Percentiles rank a stretch among this genome's conserved stretches.
These are phyloP conservation scores for Dothideomycetes sp. DNA, from an alignment of 2,329 filamentous ascomycete genomes.

Conservation along the genomic window DNA sequence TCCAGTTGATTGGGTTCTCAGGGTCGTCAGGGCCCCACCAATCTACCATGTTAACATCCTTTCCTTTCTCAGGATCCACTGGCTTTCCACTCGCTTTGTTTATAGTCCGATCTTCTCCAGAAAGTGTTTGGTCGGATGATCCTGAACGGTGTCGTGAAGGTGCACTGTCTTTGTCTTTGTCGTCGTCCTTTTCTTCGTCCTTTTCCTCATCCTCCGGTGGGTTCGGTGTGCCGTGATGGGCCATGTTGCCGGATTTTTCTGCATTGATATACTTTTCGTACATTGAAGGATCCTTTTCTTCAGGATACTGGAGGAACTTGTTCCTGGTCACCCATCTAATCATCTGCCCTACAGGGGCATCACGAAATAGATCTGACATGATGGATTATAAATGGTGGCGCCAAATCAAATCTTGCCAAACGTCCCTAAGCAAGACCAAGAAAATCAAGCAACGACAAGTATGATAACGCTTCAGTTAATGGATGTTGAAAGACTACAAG, in stretches of 20 bases:
- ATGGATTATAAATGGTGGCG: not conserved
- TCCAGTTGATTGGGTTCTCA: conserved; percentile 32
- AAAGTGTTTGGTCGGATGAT: conserved; percentile 8
- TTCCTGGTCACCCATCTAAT: conserved; percentile 32
- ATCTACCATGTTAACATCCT: conserved; percentile 40
- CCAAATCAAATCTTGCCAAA: not conserved
- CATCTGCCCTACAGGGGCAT: conserved; percentile 33
- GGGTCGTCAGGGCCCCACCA: conserved; percentile 44
- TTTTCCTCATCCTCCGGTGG: conserved; percentile 22
- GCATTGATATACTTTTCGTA: conserved; percentile 42
- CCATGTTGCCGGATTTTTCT: conserved; percentile 42
- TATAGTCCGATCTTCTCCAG: conserved; percentile 21
- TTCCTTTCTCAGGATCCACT: conserved; percentile 45
- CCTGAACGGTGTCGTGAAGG: not conserved
- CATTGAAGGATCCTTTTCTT: conserved; percentile 39
- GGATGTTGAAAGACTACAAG: too few relatives aligned
- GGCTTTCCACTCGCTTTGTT: conserved; percentile 34
- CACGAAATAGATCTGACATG: conserved; percentile 32
- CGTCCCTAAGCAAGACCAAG: too few relatives aligned
- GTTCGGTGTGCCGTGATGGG: conserved; percentile 35
- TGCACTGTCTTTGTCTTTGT: conserved; percentile 11
- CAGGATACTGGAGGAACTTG: conserved; percentile 34
- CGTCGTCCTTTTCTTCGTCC: conserved; percentile 13
- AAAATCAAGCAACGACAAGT: not conserved
- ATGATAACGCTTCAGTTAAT: too few relatives aligned